Evolutionary conservation across 2,329 filamentous ascomycete genomes (phyloP).

Genomic region (Cercospora sp.): DNA sequence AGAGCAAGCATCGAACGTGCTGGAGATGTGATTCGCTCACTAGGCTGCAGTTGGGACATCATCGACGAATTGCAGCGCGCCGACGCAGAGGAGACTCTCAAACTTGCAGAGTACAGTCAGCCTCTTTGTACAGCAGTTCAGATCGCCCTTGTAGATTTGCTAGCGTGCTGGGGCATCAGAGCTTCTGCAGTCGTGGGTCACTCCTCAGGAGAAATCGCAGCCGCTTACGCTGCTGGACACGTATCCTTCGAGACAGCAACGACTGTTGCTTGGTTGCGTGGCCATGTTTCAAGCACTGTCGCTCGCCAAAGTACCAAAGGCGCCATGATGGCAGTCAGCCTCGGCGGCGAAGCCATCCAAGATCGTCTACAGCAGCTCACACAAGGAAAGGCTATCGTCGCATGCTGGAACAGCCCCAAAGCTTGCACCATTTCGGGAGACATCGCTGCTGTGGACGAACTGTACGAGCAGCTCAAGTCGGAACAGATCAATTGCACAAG

Average conservation of each 20-base stretch:
- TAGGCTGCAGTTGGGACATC: constrained; percentile 25
- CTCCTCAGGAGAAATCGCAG: constrained; percentile 38
- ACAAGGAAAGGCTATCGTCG: too few species aligned
- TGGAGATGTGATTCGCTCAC: neutral
- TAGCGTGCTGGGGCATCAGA: constrained; percentile 32
- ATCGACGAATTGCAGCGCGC: constrained; percentile 26
- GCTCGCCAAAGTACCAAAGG: too few species aligned
- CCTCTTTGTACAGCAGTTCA: constrained; percentile 45
- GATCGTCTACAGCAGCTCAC: too few species aligned
- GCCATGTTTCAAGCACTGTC: constrained; percentile 3
- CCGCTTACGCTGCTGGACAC: constrained; percentile 34
- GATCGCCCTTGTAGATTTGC: constrained; percentile 48
- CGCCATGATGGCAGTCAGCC: too few species aligned
- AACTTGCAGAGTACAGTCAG: constrained; percentile 46
- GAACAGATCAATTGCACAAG: too few species aligned
- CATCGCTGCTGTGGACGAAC: too few species aligned
- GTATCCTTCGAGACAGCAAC: constrained; percentile 25
- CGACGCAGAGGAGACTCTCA: neutral
- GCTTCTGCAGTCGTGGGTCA: constrained; percentile 35
- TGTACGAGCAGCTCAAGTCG: too few species aligned
- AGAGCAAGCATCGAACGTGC: constrained; percentile 10
- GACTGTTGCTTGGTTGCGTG: constrained; percentile 25
- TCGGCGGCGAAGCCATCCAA: too few species aligned
- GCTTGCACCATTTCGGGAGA: too few species aligned
- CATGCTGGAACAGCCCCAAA: too few species aligned